Conservation (phyloP, 257 asterid genomes). For the Henckelia pumila region DNA sequence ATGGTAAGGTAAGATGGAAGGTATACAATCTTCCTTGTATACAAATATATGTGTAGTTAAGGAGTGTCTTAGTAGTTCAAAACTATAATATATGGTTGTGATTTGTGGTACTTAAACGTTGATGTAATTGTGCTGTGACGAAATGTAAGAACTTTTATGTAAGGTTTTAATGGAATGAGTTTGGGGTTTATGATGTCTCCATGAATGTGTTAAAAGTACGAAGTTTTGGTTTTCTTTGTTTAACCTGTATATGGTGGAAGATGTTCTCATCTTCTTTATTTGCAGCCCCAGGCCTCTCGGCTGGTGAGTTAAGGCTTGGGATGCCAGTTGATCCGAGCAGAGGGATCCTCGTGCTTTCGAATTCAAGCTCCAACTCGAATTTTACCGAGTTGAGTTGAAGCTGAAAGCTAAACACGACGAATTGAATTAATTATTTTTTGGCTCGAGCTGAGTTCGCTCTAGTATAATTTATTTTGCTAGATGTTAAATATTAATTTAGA, state of each 20-base stretch:
- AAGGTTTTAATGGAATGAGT: neutral
- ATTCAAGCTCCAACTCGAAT: neutral
- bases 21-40: conserved; percentile 22
- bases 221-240: too few species aligned
- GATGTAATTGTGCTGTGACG: neutral
- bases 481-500: neutral
- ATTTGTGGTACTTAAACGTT: conserved; percentile 13
- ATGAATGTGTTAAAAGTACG: neutral
- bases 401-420: neutral
- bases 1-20: conserved; percentile 40
- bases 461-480: neutral
- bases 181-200: too few species aligned
- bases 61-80: conserved; percentile 23
- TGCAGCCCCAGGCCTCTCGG: neutral
- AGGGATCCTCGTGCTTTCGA: neutral
- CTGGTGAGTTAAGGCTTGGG: neutral
- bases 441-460: too few species aligned
- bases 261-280: neutral
- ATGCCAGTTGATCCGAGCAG: neutral
- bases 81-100: conserved; percentile 8
- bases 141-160: conserved; percentile 12
- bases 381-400: neutral
- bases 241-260: neutral
- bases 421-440: too few species aligned
- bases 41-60: conserved; percentile 6